phyloP scores from a whole-genome alignment of 495 filamentous ascomycete species.

The Neurospora tetrasperma region DNA sequence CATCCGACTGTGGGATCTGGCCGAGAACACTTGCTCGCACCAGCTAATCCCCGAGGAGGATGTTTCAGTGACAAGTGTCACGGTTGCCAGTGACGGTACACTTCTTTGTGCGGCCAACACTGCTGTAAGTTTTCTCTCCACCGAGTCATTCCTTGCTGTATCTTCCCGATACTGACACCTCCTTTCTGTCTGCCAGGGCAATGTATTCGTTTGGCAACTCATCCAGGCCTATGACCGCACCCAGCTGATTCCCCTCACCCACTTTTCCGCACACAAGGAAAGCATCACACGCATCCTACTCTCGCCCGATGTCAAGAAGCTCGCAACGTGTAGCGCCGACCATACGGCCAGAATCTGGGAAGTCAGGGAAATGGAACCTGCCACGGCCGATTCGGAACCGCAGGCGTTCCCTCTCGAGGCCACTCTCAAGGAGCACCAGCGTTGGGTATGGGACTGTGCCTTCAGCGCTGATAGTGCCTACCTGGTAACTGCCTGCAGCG shows the following conservation, averaged over 20 bases:
- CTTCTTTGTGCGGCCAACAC: conserved; percentile 96
- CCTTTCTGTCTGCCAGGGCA: conserved; percentile 50
- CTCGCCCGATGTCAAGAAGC: conserved; percentile 92
- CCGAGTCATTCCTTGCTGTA: background rate
- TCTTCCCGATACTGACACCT: background rate
- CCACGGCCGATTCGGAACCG: conserved; percentile 30
- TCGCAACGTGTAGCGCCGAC: conserved; percentile 94
- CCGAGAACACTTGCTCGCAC: conserved; percentile 93
- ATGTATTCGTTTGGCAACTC: conserved; percentile 94
- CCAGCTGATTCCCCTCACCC: conserved; percentile 79
- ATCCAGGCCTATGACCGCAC: conserved; percentile 74
- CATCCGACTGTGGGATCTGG: conserved; percentile 91
- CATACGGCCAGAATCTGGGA: conserved; percentile 98
- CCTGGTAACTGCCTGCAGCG: conserved; percentile 92
- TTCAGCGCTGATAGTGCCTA: conserved; percentile 96
- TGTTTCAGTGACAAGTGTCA: conserved; percentile 83
- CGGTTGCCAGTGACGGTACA: conserved; percentile 87
- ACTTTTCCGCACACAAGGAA: conserved; percentile 84
- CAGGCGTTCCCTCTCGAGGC: conserved; percentile 69
- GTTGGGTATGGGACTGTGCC: conserved; percentile 99
- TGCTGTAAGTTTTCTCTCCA: conserved; percentile 42
- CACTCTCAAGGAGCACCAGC: conserved; percentile 85
- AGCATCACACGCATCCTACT: conserved; percentile 94
- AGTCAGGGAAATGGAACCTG: conserved; percentile 51
- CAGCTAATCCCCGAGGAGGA: conserved; percentile 96